These are phyloP conservation scores for Infundibulicybe gibba DNA, from an alignment of 768 basidiomycete species.

Conservation along the genomic window DNA sequence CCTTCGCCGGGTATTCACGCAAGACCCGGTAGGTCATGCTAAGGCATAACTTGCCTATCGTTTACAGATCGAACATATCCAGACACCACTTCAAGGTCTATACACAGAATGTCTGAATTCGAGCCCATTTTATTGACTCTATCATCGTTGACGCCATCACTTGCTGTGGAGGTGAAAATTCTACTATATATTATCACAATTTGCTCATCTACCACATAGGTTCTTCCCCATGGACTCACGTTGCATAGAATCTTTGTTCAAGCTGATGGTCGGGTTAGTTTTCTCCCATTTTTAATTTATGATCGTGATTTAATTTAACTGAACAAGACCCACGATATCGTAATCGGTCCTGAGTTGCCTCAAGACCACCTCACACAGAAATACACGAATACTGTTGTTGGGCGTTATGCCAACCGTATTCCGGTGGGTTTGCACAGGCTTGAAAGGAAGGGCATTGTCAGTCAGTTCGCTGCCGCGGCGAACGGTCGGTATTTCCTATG, in stretches of 20 bases:
- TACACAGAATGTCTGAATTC: conserved; percentile 41
- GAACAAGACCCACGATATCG: conserved; percentile 67
- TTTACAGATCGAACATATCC: not conserved
- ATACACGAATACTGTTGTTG: conserved; percentile 72
- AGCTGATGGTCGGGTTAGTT: conserved; percentile 55
- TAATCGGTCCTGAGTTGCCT: conserved; percentile 68
- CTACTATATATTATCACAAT: not conserved
- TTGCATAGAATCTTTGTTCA: conserved; percentile 67
- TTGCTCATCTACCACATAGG: conserved; percentile 26
- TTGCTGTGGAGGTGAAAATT: conserved; percentile 56
- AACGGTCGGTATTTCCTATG: conserved; percentile 28
- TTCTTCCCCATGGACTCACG: conserved; percentile 66
- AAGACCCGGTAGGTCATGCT: too few relatives aligned
- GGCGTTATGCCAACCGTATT: conserved; percentile 70
- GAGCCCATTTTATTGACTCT: conserved; percentile 51
- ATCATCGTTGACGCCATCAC: conserved; percentile 49
- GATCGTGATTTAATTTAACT: not conserved
- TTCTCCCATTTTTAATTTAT: not conserved
- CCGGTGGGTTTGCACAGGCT: conserved; percentile 54
- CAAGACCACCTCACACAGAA: conserved; percentile 54
- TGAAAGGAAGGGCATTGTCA: conserved; percentile 48
- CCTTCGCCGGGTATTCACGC: too few relatives aligned
- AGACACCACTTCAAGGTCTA: not conserved
- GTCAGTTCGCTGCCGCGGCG: conserved; percentile 39
- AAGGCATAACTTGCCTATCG: too few relatives aligned